phyloP scores from a whole-genome alignment of 495 filamentous ascomycete species.

The Penicillium manginii region DNA sequence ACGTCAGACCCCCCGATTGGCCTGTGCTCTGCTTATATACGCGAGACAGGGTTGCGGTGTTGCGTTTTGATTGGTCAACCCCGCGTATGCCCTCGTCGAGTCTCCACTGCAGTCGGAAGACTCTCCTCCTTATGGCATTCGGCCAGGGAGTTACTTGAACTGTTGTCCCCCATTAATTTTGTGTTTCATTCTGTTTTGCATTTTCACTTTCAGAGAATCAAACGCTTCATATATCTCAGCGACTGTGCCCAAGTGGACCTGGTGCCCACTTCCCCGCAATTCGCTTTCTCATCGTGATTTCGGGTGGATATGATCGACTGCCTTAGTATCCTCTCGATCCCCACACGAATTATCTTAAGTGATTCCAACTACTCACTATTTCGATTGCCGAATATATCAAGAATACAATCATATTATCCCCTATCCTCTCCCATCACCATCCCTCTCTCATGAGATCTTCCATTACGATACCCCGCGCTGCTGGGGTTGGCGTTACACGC shows the following conservation, averaged over 20 bases:
- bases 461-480: slow-evolving; percentile 14
- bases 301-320: slow-evolving; percentile 27
- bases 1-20: slow-evolving; percentile 10
- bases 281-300: slow-evolving; percentile 14
- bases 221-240: neutral
- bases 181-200: neutral
- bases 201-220: neutral
- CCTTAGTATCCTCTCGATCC: slow-evolving; percentile 7
- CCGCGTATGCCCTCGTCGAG: slow-evolving; percentile 6
- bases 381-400: neutral
- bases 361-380: neutral
- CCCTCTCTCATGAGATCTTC: slow-evolving; percentile 26
- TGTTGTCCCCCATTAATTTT: neutral
- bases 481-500: slow-evolving; percentile 10
- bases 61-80: slow-evolving; percentile 17
- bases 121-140: slow-evolving; percentile 21
- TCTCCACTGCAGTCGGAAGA: slow-evolving; percentile 16
- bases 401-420: neutral
- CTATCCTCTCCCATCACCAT: neutral
- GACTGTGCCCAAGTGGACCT: slow-evolving; percentile 4
- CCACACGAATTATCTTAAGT: slow-evolving; percentile 10
- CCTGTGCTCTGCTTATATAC: neutral
- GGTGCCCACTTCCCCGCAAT: slow-evolving; percentile 12
- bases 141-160: slow-evolving; percentile 6
- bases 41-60: slow-evolving; percentile 4